These are phyloP conservation scores for Pestalotiopsis fici DNA, from an alignment of 2,329 filamentous ascomycete genomes.

Conservation along the genomic window DNA sequence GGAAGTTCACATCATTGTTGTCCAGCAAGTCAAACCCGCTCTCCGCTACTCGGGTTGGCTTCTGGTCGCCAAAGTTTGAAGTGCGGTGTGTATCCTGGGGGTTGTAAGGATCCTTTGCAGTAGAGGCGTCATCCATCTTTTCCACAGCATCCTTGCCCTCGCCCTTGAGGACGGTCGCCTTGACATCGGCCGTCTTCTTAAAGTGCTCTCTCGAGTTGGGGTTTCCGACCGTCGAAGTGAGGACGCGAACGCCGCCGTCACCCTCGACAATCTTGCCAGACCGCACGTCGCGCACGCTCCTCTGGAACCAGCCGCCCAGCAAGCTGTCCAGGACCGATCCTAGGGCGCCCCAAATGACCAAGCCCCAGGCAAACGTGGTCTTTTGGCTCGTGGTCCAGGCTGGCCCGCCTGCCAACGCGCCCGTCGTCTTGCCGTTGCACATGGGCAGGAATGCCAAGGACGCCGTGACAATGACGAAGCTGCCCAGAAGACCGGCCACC, in stretches of 20 bases:
- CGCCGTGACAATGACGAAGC: conserved; percentile 67
- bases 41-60: conserved; percentile 65
- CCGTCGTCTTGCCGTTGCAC: conserved; percentile 49
- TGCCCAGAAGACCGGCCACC: conserved; percentile 71
- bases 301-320: conserved; percentile 81
- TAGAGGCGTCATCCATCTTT: conserved; percentile 26
- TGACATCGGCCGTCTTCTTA: conserved; percentile 37
- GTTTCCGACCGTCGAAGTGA: conserved; percentile 41
- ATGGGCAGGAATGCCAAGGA: conserved; percentile 70
- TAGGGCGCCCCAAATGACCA: conserved; percentile 73
- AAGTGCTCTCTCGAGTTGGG: conserved; percentile 23
- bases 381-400: conserved; percentile 52
- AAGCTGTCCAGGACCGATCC: conserved; percentile 88
- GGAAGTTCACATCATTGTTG: conserved; percentile 93
- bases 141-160: conserved; percentile 46
- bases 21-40: conserved; percentile 76
- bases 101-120: conserved; percentile 47
- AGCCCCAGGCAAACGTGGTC: conserved; percentile 48
- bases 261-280: conserved; percentile 90
- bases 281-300: conserved; percentile 80
- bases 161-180: conserved; percentile 41
- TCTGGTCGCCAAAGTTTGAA: conserved; percentile 54
- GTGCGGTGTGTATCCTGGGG: conserved; percentile 49
- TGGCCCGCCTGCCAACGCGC: conserved; percentile 40
- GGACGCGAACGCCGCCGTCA: conserved; percentile 65